Percentiles rank a stretch among this genome's conserved stretches.
phyloP scores from a whole-genome alignment of 2,329 filamentous ascomycete species.

The Monosporascus sp. region DNA sequence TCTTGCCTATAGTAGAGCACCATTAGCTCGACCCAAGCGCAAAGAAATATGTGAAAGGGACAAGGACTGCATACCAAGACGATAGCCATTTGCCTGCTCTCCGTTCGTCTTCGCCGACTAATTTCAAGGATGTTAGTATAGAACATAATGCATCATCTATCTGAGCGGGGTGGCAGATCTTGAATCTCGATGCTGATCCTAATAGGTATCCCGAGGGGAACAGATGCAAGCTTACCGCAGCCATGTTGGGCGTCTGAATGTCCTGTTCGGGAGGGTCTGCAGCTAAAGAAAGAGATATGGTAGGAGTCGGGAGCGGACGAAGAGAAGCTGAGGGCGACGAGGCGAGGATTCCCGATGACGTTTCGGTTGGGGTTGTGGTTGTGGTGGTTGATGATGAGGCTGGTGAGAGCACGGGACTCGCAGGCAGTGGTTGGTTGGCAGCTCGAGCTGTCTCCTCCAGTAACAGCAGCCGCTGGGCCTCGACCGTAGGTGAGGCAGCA shows the following conservation, averaged over 20 bases:
- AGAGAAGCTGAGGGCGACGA: constrained; percentile 26
- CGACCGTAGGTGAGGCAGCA: constrained; percentile 17
- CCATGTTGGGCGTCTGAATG: constrained; percentile 42
- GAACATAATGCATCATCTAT: no score
- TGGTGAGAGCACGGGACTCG: constrained; percentile 23
- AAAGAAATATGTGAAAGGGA: not conserved
- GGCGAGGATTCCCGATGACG: constrained; percentile 9
- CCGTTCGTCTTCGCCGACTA: constrained; percentile 25
- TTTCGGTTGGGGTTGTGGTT: constrained; percentile 23
- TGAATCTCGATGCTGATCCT: no score
- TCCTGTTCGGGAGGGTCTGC: constrained; percentile 17
- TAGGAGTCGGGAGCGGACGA: constrained; percentile 25
- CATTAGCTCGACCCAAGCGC: constrained; percentile 4
- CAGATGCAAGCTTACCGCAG: constrained; percentile 44
- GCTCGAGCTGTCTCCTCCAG: constrained; percentile 13
- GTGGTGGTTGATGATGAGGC: constrained; percentile 4
- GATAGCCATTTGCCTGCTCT: constrained; percentile 25
- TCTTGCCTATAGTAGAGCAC: constrained; percentile 43
- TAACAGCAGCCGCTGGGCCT: constrained; percentile 6
- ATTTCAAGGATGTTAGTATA: not conserved
- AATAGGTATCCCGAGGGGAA: constrained; percentile 1
- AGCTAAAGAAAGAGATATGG: constrained; percentile 19
- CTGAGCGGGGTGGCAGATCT: no score
- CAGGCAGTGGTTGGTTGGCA: constrained; percentile 22
- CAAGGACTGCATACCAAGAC: constrained; percentile 20